These are phyloP conservation scores for Phoma sp. DNA, from an alignment of 2,329 filamentous ascomycete species.

Conservation along the genomic window DNA sequence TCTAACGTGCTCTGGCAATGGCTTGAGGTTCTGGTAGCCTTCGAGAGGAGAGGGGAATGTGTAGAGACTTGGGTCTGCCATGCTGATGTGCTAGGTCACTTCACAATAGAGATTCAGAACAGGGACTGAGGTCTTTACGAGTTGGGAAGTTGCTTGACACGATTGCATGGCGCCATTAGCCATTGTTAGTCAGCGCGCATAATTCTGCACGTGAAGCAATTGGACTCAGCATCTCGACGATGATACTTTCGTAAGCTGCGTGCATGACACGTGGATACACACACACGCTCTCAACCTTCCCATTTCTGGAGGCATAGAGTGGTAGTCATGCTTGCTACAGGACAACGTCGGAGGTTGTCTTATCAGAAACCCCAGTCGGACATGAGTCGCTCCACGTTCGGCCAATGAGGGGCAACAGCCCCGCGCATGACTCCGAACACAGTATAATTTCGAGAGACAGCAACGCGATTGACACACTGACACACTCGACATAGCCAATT, in stretches of 20 bases:
- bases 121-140: neutral
- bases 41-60: slow-evolving; percentile 63
- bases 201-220: slow-evolving; percentile 7
- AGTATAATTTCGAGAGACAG: slow-evolving; percentile 37
- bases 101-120: slow-evolving; percentile 1
- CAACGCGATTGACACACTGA: slow-evolving; percentile 24
- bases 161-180: slow-evolving; percentile 7
- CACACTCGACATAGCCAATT: slow-evolving; percentile 30
- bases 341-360: slow-evolving; percentile 12
- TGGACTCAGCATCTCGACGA: slow-evolving; percentile 14
- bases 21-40: slow-evolving; percentile 63
- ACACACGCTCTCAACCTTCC: neutral
- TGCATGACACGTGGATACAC: neutral
- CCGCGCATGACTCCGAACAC: slow-evolving; percentile 33
- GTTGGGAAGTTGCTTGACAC: neutral
- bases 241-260: neutral
- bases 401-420: slow-evolving; percentile 26
- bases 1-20: slow-evolving; percentile 55
- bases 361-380: slow-evolving; percentile 25
- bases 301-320: neutral
- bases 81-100: slow-evolving; percentile 21
- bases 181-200: slow-evolving; percentile 12
- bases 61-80: slow-evolving; percentile 53
- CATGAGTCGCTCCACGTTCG: slow-evolving; percentile 32
- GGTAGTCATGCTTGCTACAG: neutral